phyloP scores from a whole-genome alignment of 495 filamentous ascomycete species.

The Penicillium cinerascens region DNA sequence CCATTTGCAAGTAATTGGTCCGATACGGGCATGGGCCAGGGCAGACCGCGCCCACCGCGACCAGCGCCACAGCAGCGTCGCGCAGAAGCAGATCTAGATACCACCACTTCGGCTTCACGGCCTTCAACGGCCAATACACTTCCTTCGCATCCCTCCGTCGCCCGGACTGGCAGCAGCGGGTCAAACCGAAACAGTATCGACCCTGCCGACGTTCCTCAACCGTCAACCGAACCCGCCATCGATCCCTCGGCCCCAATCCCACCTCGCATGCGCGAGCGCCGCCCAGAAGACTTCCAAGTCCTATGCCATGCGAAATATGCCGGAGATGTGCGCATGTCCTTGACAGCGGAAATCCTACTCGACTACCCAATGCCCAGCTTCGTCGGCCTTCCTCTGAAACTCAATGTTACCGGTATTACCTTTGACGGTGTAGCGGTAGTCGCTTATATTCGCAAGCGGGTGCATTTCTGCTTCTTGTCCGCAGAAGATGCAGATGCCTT shows the following conservation, averaged over 20 bases:
- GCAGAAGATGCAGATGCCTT: constrained; percentile 75
- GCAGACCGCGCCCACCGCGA: constrained; percentile 13
- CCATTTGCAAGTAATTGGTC: constrained; percentile 53
- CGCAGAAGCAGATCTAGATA: constrained; percentile 32
- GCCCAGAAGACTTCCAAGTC: constrained; percentile 71
- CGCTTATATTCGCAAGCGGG: constrained; percentile 76
- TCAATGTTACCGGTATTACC: constrained; percentile 89
- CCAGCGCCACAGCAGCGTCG: constrained; percentile 14
- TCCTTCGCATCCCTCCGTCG: constrained; percentile 32
- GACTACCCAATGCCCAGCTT: constrained; percentile 98
- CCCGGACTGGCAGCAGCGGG: constrained; percentile 26
- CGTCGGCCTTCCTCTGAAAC: constrained; percentile 82
- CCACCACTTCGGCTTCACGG: constrained; percentile 36
- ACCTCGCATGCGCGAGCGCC: constrained; percentile 39
- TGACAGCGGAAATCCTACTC: constrained; percentile 91
- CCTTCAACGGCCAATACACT: constrained; percentile 43
- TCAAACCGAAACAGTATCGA: constrained; percentile 23
- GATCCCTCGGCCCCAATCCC: constrained; percentile 34
- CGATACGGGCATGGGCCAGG: constrained; percentile 28
- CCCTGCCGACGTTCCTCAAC: constrained; percentile 18
- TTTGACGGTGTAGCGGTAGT: constrained; percentile 93
- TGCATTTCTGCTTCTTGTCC: constrained; percentile 87
- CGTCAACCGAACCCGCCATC: constrained; percentile 25
- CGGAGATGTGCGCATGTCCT: constrained; percentile 76
- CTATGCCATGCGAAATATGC: constrained; percentile 84